Evolutionary conservation across 2,329 filamentous ascomycete genomes (phyloP), one percentile per base, ranked within the genome.

Genomic region (Didymella arachidicola): DNA sequence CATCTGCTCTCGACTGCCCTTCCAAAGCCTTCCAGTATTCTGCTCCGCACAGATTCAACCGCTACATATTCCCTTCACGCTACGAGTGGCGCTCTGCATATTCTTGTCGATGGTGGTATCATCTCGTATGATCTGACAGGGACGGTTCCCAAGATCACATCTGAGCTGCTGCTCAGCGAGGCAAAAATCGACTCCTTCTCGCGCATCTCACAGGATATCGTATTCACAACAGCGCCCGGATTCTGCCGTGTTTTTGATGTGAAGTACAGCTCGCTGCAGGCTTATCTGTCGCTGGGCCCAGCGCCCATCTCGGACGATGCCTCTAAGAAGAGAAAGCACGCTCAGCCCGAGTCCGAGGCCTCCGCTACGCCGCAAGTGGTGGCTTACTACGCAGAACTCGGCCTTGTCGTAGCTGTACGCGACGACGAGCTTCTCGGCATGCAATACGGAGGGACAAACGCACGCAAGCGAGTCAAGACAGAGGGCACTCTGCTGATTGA

Each of bases 351-450:
- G 2, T 34, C 59, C 57, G 83, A 80, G n/a, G 77, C 85, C 26
- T 79, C 43, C 11, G 36, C 53, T 25, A 54, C 59, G 34, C 66
- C 65, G 18, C 60, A 59, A 8, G 53, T 77, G 32, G 61, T 76
- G 8, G 60, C 72, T 18, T 89, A 89, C 71, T 87, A 91, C 62
- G 81, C 86, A 2, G 88, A 88, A 55, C 80, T 89, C 46, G 87
- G 89, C 48, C 78, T 90, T 34, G 87, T 86, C 4, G 83, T 92
- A 19, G 89, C 86, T 2, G 77, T 93, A 7, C 77, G 83, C n/a
- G 86, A 86, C 30, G 83, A 84, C 42, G 82, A 86, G 43, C 78
- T 94, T 30, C 80, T 92, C 16, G 89, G 86, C 1, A 81, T 93
- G 50, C 89, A 92, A 52, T 68, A 81, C 16, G 71, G 69, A 38